These are phyloP conservation scores for Babesia caballi DNA, from an alignment of 169 alveolate genomes.

Conservation along the genomic window DNA sequence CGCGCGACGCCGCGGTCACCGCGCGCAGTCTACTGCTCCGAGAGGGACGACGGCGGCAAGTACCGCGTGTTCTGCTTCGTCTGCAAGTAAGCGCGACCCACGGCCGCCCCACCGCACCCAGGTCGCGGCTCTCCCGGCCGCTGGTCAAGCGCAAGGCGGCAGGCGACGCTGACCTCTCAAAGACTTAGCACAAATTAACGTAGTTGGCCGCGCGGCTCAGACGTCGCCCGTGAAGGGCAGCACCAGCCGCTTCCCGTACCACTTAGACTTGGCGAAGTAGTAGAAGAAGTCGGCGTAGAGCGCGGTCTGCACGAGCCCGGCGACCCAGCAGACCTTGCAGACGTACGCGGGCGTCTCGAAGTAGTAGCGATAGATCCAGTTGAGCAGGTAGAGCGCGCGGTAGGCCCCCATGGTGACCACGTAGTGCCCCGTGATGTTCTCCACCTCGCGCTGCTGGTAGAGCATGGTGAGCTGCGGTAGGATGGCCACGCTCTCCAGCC, in stretches of 20 bases:
- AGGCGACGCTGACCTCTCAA: conserved; percentile 55
- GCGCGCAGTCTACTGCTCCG: conserved; percentile 59
- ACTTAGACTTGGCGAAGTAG: conserved; percentile 87
- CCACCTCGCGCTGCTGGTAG: conserved; percentile 91
- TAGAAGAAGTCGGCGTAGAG: conserved; percentile 93
- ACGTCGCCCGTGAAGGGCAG: conserved; percentile 82
- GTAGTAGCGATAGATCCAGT: conserved; percentile 90
- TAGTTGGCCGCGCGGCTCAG: not conserved
- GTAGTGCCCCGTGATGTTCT: conserved; percentile 93
- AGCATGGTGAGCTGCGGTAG: conserved; percentile 92
- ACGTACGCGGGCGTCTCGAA: conserved; percentile 79
- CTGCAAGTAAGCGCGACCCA: conserved; percentile 41
- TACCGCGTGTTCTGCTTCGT: conserved; percentile 50
- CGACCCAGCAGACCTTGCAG: conserved; percentile 86
- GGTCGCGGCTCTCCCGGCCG: conserved; percentile 58
- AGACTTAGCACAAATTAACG: not conserved
- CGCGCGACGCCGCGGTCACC: not conserved
- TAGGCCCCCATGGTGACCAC: conserved; percentile 91
- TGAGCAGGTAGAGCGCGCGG: conserved; percentile 89
- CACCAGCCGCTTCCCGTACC: conserved; percentile 85
- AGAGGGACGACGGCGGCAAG: conserved; percentile 52
- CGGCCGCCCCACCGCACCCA: not conserved
- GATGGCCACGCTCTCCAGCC: conserved; percentile 96
- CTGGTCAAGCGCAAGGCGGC: conserved; percentile 42
- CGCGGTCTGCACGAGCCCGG: conserved; percentile 92